Evolutionary conservation across 176 grass and related monocot species (phyloP), one percentile per base, ranked within the genome.

Genomic region (Carex pumila): DNA sequence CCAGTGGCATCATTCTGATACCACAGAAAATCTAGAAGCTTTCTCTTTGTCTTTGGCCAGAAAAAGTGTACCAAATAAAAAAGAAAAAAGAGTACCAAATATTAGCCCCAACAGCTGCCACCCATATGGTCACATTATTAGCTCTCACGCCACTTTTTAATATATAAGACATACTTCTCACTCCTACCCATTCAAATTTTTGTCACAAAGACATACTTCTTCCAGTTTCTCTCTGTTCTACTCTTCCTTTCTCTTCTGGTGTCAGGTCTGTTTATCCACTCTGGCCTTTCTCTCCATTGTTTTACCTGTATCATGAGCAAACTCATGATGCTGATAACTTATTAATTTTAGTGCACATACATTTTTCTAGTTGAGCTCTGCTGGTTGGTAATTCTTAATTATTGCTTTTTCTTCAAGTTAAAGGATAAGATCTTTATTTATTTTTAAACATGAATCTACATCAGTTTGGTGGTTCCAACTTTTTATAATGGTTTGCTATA

Each of bases 201-300:
- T 63, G 59, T 36, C 31, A 9, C 34, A 49, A 41, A 82, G 15
- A 17, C 57, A 61, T 63, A 50, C 47, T 50, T 71, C 66, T 34
- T 83, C 43, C 29, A 14, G 25, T 80, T 61, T 63, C 85, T 85
- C 71, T 49, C 79, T 81, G 69, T 81, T 67, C 66, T 63, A 84
- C 61, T 87, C 84, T 61, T 86, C 66, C 78, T 72, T 71, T 71
- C 61, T 84, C 80, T 53, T 65, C 85, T 89, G 71, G 65, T 66
- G 70, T 84, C 81, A 93, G 94, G 94, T 97, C 84, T 80, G 91
- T 91, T 58, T 80, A 65, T 52, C 74, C 74, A 60, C 9, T 73
- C 79, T 34, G 22, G 56, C 68, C 7, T 34, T 18, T 41, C 11
- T 41, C 59, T 53, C 77, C 58, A 7, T 30, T 83, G 2, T 18